Evolutionary conservation across 345 rosid genomes (phyloP), one percentile per base, ranked within the genome.

Genomic region (Nasturtium officinale): DNA sequence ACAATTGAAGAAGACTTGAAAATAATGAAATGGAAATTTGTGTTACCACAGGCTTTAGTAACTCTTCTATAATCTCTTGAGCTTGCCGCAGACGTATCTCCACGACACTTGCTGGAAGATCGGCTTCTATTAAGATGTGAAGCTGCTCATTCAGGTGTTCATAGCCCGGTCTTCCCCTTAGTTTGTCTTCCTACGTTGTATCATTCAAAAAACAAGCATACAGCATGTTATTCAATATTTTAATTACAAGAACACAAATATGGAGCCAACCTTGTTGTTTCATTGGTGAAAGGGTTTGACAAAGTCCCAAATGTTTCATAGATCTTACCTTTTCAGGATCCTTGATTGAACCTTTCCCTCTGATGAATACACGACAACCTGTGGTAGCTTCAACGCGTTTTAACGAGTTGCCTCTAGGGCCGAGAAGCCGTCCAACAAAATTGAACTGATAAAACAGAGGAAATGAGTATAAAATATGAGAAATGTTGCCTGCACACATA

Each of bases 331-430:
- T 95, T 79, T 95, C 99, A 0, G 94, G 96, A 82, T 95, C 99
- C 82, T 95, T 95, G 74, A 95, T 95, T 64, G 99, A 95, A 18
- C 99, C 99, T 69, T 90, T 95, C 77, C 99, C 99, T 84, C 99
- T 86, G 69, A 95, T 95, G 81, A 85, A 95, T 26, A 95, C 98
- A 15, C 98, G 99, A 60, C 99, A 95, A 33, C 99, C 99, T 0
- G 99, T 95, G 3, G 98, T 91, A 55, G 85, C 99, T 89, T 95
- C 99, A 29, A 95, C 99, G 52, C 99, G 93, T 81, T 95, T 95
- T 71, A 95, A 83, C 2, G 99, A 95, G 86, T 95, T 95, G 72
- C 99, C 99, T 83, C 98, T 84, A 20, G 99, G 98, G 30, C 99
- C 99, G 57, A 95, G 88, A 82, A 95, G 97, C 42, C 98, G 81